These are phyloP conservation scores for Akanthomyces dipterigenus DNA, from an alignment of 2,329 filamentous ascomycete species.

Conservation along the genomic window DNA sequence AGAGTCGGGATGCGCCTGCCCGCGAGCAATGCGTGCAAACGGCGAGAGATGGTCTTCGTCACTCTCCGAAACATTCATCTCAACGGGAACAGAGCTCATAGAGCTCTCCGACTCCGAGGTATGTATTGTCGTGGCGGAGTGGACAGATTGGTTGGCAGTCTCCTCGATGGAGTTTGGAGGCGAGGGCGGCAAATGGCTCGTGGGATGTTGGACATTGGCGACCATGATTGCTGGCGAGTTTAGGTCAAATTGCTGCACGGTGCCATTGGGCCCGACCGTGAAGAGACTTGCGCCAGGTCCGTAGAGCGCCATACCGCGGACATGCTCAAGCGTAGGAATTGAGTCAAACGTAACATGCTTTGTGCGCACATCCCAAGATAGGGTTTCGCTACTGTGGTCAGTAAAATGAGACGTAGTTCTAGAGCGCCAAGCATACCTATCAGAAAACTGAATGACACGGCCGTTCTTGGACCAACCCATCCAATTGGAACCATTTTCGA, in stretches of 20 bases:
- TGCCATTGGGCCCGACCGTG: slow-evolving; percentile 79
- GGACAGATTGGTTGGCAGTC: slow-evolving; percentile 46
- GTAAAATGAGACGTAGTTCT: slow-evolving; percentile 22
- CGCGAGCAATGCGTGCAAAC: slow-evolving; percentile 66
- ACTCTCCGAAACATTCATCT: slow-evolving; percentile 58
- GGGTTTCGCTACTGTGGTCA: slow-evolving; percentile 62
- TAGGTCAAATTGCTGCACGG: slow-evolving; percentile 90
- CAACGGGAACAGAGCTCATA: slow-evolving; percentile 46
- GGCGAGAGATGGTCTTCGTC: slow-evolving; percentile 74
- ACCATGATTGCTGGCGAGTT: slow-evolving; percentile 77
- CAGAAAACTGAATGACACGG: slow-evolving; percentile 84
- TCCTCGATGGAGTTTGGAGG: slow-evolving; percentile 77
- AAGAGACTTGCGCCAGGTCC: slow-evolving; percentile 89
- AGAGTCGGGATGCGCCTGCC: slow-evolving; percentile 47
- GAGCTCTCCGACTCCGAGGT: slow-evolving; percentile 45
- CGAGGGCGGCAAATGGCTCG: slow-evolving; percentile 69
- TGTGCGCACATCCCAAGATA: slow-evolving; percentile 96
- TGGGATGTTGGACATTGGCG: slow-evolving; percentile 79
- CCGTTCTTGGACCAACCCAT: slow-evolving; percentile 98
- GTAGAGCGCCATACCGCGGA: slow-evolving; percentile 79
- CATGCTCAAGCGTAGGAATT: slow-evolving; percentile 76
- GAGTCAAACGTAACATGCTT: slow-evolving; percentile 89
- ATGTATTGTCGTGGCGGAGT: slow-evolving; percentile 39
- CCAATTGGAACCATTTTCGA: slow-evolving; percentile 76
- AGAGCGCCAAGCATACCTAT: slow-evolving; percentile 59